These are phyloP conservation scores for Mycena floridula DNA, from an alignment of 768 basidiomycete species.

Conservation along the genomic window DNA sequence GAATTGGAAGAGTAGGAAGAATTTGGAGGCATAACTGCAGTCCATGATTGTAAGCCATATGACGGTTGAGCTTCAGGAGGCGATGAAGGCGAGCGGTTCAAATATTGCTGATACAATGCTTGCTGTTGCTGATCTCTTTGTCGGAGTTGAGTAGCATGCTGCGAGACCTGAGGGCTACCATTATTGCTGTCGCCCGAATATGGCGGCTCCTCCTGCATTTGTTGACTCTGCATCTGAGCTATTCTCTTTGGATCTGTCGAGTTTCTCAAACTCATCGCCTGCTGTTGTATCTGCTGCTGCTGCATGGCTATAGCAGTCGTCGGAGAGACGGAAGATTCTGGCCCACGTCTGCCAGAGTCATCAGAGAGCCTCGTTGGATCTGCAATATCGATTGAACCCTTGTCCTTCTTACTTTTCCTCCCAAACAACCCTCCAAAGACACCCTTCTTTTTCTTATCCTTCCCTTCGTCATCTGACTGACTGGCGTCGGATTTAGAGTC, in stretches of 20 bases:
- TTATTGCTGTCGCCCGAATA: conserved; percentile 20
- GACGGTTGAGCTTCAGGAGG: conserved; percentile 70
- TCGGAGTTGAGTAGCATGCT: conserved; percentile 65
- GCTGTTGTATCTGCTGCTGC: conserved; percentile 17
- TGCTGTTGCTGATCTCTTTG: conserved; percentile 89
- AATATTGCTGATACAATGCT: conserved; percentile 81
- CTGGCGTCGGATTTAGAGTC: conserved; percentile 27
- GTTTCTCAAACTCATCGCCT: conserved; percentile 18
- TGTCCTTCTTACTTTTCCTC: conserved; percentile 71
- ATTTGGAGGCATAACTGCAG: conserved; percentile 51
- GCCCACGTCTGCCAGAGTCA: conserved; percentile 50
- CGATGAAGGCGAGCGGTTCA: conserved; percentile 78
- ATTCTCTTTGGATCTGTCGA: conserved; percentile 23
- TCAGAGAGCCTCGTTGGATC: conserved; percentile 43
- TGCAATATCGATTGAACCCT: conserved; percentile 48
- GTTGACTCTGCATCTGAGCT: conserved; percentile 11
- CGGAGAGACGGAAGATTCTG: conserved; percentile 34
- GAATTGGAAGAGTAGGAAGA: conserved; percentile 33
- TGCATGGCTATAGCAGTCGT: conserved; percentile 48
- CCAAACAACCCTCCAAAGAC: conserved; percentile 76
- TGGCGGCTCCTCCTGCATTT: too few species aligned
- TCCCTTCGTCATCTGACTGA: conserved; percentile 19
- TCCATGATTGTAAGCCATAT: conserved; percentile 72
- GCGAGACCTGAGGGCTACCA: conserved; percentile 46
- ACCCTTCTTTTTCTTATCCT: conserved; percentile 51